Evolutionary conservation across 345 rosid species (phyloP).

Genomic region (Eutrema heterophyllum): DNA sequence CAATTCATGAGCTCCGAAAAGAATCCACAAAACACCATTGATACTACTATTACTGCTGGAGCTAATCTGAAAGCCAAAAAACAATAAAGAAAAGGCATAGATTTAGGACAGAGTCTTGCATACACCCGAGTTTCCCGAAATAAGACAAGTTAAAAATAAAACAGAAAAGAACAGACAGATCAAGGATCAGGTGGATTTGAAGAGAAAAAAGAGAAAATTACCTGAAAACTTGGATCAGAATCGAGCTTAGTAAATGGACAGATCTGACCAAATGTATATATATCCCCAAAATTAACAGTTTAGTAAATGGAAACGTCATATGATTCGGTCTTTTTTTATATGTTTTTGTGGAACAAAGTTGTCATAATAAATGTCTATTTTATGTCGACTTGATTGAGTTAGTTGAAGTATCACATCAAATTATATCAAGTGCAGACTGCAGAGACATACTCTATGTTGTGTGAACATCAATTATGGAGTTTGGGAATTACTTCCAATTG

Average conservation of each 20-base stretch:
- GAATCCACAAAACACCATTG: conserved; percentile 17
- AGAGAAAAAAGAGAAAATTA: background rate
- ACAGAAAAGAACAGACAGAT: background rate
- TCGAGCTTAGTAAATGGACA: background rate
- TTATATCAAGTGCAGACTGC: background rate
- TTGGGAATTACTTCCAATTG: background rate
- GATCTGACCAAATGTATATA: background rate
- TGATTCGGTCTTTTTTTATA: background rate
- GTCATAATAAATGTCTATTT: background rate
- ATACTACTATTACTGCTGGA: background rate
- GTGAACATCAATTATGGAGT: background rate
- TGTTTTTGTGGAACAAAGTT: background rate
- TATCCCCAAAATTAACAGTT: background rate
- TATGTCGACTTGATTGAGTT: background rate
- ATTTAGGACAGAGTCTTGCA: background rate
- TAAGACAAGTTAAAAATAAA: background rate
- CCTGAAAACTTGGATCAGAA: background rate
- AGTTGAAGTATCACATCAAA: conserved; percentile 7
- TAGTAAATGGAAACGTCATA: background rate
- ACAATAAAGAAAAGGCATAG: background rate
- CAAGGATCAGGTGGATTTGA: background rate
- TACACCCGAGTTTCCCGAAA: background rate
- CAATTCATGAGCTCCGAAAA: background rate
- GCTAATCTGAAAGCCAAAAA: background rate
- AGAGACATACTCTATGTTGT: background rate